Conservation (phyloP, 345 rosid species). For the Cochlearia excelsa region DNA sequence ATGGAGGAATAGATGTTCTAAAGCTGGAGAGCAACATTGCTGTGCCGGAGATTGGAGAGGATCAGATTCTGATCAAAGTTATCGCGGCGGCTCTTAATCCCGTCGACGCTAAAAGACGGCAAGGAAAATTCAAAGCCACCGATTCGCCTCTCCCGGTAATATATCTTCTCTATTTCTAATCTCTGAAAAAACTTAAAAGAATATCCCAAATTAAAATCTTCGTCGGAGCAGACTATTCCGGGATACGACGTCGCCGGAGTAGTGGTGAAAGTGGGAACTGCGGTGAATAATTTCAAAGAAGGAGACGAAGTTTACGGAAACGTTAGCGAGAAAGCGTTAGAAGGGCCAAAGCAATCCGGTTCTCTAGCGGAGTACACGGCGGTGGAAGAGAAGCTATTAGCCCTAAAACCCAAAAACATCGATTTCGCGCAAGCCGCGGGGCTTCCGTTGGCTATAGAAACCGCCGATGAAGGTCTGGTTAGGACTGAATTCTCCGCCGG, state of each 20-base stretch:
- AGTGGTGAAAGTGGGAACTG: constrained; percentile 72
- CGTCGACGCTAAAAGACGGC: constrained; percentile 78
- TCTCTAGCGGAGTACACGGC: constrained; percentile 83
- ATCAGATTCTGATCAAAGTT: constrained; percentile 83
- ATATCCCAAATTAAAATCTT: not conserved
- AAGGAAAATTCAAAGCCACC: constrained; percentile 93
- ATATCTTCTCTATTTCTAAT: not conserved
- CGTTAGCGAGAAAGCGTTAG: constrained; percentile 87
- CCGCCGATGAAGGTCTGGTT: constrained; percentile 81
- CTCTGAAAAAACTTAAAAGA: not conserved
- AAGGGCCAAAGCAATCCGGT: constrained; percentile 86
- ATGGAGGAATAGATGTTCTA: constrained; percentile 81
- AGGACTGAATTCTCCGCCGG: constrained; percentile 77
- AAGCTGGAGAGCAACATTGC: constrained; percentile 64
- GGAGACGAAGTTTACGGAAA: constrained; percentile 92
- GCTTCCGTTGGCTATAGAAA: constrained; percentile 87
- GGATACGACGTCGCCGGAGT: constrained; percentile 93
- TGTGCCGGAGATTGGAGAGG: constrained; percentile 75
- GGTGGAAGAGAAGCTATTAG: constrained; percentile 84
- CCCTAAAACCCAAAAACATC: constrained; percentile 70
- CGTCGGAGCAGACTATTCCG: constrained; percentile 68
- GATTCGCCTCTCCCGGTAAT: constrained; percentile 87
- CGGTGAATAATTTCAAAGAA: constrained; percentile 69
- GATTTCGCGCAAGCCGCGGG: constrained; percentile 80
- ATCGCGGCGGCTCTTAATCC: constrained; percentile 89